Conservation (phyloP, 2,329 filamentous ascomycete species). For the Drechslerella coelobrocha region DNA sequence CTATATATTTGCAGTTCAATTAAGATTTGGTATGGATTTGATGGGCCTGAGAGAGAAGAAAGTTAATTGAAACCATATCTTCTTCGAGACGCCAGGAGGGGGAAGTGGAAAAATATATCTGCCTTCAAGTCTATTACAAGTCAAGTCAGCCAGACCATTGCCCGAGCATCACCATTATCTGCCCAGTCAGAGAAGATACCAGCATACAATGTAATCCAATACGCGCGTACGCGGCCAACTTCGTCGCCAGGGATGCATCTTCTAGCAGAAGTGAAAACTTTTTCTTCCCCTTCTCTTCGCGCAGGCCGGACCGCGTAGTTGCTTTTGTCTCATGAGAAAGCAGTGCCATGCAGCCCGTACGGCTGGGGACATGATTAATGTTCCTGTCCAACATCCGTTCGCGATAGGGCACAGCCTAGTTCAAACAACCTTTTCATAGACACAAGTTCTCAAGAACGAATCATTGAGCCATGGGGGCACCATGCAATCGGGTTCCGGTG, state of each 20-base stretch:
- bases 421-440: conserved; percentile 16
- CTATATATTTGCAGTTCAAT: too few species aligned
- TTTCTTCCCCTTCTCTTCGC: conserved; percentile 16
- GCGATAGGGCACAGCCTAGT: conserved; percentile 39
- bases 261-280: conserved; percentile 1
- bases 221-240: too few species aligned
- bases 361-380: conserved; percentile 10
- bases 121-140: too few species aligned
- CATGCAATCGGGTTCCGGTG: conserved; percentile 5
- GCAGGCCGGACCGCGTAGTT: too few species aligned
- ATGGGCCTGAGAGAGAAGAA: too few species aligned
- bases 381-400: conserved; percentile 33
- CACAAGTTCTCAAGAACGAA: conserved; percentile 24
- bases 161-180: too few species aligned
- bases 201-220: background rate
- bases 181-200: too few species aligned
- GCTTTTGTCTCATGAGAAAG: conserved; percentile 35
- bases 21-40: too few species aligned
- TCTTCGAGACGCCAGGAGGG: too few species aligned
- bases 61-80: too few species aligned
- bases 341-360: background rate
- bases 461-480: conserved; percentile 8
- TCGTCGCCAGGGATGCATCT: conserved; percentile 3
- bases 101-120: too few species aligned
- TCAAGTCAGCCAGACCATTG: too few species aligned